Base-by-base conservation (phyloP, 768 basidiomycete species). In the Coprinellus micaceus region DNA sequence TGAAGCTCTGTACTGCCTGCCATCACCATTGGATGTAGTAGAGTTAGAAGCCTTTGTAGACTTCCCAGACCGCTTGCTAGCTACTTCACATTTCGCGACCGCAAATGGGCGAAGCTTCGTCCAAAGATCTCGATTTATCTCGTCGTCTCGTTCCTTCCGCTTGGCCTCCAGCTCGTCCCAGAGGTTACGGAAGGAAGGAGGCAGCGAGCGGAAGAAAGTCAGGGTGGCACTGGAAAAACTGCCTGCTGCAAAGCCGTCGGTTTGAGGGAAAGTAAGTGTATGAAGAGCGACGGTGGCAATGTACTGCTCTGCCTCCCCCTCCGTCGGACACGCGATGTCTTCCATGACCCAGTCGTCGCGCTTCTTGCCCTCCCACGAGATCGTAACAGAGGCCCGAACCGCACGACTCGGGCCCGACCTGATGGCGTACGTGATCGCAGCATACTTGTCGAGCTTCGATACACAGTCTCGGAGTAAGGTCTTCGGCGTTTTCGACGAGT, bases 231-330 rank as follows among this genome's bases (percentile, higher is more conserved):
- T 71, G 11, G 71, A 68, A 29, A 78, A 71, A 3, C 67, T 68
- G n/a, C 79, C 78, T 2, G 78, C 68, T 10, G 82, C 78, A 68
- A 92, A 92, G 7, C 88, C 88, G 51, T 81, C 80, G 0, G 78
- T 78, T 1, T 69, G 55, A 15, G 85, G 82, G 63, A 85, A 91
- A 11, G 82, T 84, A 29, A 98, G 71, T 3, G 83, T 79, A 68
- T 96, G 91, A 30, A 98, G 74, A 3, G 93, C 94, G 47, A 95
- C 71, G 17, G 89, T 89, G 3, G 96, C 82, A 49, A 96, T 81
- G 66, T 93, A 99, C 63, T 98, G 86, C 69, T 91, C 91, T 22
- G 96, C 94, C 67, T 98, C 94, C 0, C 66, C 63, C 54, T 83
- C 79, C 59, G 90, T 83, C 43, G 81, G 74, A 64, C 96, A 98